phyloP scores from a whole-genome alignment of 768 basidiomycete genomes.

The Lactarius evosmus region DNA sequence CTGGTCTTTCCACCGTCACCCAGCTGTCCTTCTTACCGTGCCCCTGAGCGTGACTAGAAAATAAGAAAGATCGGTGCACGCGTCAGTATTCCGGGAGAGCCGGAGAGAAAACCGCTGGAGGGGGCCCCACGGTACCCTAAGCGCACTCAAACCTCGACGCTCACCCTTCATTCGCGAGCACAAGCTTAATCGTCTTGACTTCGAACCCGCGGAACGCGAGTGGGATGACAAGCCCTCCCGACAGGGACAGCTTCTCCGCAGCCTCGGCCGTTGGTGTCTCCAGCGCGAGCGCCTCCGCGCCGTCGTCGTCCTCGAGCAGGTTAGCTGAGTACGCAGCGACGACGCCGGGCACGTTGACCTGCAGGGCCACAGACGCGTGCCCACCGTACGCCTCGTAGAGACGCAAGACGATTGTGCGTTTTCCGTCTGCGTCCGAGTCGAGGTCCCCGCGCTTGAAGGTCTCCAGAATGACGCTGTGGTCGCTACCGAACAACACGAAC shows the following conservation, averaged over 20 bases:
- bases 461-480: conserved; percentile 78
- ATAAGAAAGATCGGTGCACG: neutral
- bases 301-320: conserved; percentile 72
- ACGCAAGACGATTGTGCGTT: conserved; percentile 64
- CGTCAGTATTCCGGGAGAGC: neutral
- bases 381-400: conserved; percentile 96
- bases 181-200: conserved; percentile 83
- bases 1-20: neutral
- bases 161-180: conserved; percentile 34
- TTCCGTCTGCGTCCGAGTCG: conserved; percentile 41
- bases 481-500: conserved; percentile 65
- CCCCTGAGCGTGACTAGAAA: neutral
- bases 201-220: conserved; percentile 84
- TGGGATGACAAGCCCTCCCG: conserved; percentile 38
- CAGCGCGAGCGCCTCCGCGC: conserved; percentile 45
- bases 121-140: neutral
- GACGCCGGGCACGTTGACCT: conserved; percentile 49
- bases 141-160: neutral
- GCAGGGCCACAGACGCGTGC: conserved; percentile 64
- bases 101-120: neutral
- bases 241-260: conserved; percentile 31
- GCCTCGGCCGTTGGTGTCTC: neutral
- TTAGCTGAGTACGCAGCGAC: conserved; percentile 71
- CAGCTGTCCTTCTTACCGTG: conserved; percentile 6
- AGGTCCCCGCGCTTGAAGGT: conserved; percentile 94